These are phyloP conservation scores for Phanerochaete sordida DNA, from an alignment of 768 basidiomycete genomes.

Conservation along the genomic window DNA sequence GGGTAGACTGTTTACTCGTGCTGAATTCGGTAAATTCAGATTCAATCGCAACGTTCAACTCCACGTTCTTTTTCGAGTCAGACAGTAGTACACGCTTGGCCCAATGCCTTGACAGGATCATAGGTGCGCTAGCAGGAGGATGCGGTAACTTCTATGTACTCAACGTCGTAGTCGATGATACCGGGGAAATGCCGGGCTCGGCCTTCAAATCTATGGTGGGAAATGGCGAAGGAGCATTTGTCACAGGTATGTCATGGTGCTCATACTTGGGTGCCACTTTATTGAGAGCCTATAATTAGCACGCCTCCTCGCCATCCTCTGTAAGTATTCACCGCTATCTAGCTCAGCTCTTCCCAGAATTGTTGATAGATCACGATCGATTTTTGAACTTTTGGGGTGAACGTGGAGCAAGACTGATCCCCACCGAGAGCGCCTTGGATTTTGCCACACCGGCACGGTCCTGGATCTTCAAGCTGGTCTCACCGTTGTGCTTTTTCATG, in stretches of 20 bases:
- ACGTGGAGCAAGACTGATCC: conserved; percentile 36
- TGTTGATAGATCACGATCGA: conserved; percentile 23
- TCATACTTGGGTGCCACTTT: too few species aligned
- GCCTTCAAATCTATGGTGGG: too few species aligned
- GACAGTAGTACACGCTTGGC: background rate
- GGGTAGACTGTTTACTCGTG: too few species aligned
- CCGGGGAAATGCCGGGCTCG: too few species aligned
- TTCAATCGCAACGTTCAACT: background rate
- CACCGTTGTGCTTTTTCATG: conserved; percentile 12
- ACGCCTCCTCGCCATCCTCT: background rate
- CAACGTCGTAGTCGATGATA: too few species aligned
- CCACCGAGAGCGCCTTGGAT: conserved; percentile 29
- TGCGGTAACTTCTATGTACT: background rate
- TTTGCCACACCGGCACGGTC: conserved; percentile 13
- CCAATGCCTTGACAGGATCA: background rate
- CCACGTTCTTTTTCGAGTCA: conserved; percentile 10
- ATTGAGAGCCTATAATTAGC: too few species aligned
- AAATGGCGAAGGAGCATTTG: too few species aligned
- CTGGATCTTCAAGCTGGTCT: background rate
- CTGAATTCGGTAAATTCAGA: too few species aligned
- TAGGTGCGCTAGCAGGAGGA: background rate
- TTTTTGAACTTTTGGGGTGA: conserved; percentile 43
- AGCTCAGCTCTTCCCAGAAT: too few species aligned
- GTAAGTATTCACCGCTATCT: background rate
- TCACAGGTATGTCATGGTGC: too few species aligned